These are phyloP conservation scores for Beauveria sp. DNA, from an alignment of 2,329 filamentous ascomycete species.

Conservation along the genomic window DNA sequence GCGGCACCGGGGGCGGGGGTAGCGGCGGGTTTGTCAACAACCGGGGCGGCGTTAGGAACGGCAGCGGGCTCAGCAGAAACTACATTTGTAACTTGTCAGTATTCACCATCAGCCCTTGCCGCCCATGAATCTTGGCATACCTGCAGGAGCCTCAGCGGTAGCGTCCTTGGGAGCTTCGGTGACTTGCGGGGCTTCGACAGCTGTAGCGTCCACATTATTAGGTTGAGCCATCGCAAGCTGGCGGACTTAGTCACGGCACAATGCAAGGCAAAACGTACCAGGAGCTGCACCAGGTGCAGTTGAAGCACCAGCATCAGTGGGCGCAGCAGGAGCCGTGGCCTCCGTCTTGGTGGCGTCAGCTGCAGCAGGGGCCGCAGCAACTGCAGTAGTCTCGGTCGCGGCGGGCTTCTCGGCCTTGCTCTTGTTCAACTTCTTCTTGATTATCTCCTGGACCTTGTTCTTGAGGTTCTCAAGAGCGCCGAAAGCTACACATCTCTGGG, in stretches of 20 bases:
- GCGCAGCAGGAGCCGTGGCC: slow-evolving; percentile 16
- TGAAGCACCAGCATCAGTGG: slow-evolving; percentile 14
- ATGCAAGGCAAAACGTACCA: slow-evolving; percentile 4
- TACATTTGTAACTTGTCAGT: neutral
- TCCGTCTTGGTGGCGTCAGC: slow-evolving; percentile 17
- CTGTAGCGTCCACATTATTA: slow-evolving; percentile 9
- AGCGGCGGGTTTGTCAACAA: slow-evolving; percentile 9
- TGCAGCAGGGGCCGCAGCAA: slow-evolving; percentile 16
- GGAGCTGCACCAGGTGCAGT: slow-evolving; percentile 11
- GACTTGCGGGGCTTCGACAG: slow-evolving; percentile 16
- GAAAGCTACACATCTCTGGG: slow-evolving; percentile 28
- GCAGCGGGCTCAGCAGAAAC: slow-evolving; percentile 7
- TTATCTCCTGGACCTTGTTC: slow-evolving; percentile 46
- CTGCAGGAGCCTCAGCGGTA: slow-evolving; percentile 12
- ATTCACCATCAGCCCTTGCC: neutral
- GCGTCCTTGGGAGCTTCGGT: slow-evolving; percentile 18
- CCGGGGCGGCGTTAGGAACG: slow-evolving; percentile 4
- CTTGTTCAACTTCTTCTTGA: slow-evolving; percentile 40
- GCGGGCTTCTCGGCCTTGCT: slow-evolving; percentile 21
- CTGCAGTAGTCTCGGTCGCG: slow-evolving; percentile 10
- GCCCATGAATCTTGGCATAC: neutral
- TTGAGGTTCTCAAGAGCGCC: slow-evolving; percentile 47
- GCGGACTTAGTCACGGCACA: neutral
- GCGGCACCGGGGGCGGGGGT: slow-evolving; percentile 18
- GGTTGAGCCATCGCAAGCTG: slow-evolving; percentile 1